Evolutionary conservation across 495 filamentous ascomycete species (phyloP).

Genomic region (Penicillium silybi): DNA sequence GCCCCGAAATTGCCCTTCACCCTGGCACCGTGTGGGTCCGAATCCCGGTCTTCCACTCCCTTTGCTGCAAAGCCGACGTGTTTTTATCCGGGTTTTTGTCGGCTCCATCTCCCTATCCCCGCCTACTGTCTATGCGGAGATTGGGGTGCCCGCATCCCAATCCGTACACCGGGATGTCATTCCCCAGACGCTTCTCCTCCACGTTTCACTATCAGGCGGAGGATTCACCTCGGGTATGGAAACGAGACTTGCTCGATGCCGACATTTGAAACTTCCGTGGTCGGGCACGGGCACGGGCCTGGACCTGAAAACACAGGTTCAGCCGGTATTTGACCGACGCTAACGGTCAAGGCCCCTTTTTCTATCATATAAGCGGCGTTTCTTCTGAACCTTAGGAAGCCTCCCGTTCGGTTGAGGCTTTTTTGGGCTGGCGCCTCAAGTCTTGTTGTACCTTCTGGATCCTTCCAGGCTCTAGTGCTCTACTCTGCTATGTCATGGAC

Average conservation of each 20-base stretch:
- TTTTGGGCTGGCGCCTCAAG: not conserved
- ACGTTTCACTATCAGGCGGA: constrained; percentile 1
- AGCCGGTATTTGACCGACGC: constrained; percentile 3
- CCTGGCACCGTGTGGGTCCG: not conserved
- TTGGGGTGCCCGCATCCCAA: constrained; percentile 2
- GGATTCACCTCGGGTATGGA: not conserved
- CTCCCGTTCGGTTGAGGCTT: constrained; percentile 9
- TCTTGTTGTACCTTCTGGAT: constrained; percentile 1
- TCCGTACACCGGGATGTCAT: constrained; percentile 13
- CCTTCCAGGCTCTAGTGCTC: not conserved
- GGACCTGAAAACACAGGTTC: not conserved
- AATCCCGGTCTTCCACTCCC: not conserved
- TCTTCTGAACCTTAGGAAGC: not conserved
- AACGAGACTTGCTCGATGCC: not conserved
- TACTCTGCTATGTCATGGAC: not conserved
- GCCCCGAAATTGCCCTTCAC: not conserved
- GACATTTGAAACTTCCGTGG: not conserved
- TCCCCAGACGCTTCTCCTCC: constrained; percentile 13
- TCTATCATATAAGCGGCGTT: constrained; percentile 7
- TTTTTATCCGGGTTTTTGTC: not conserved
- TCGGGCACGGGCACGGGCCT: constrained; percentile 1
- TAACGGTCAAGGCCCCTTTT: not conserved
- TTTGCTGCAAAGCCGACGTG: not conserved
- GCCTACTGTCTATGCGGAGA: constrained; percentile 6
- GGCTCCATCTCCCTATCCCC: not conserved